phyloP scores from a whole-genome alignment of 176 grass and related monocot genomes.

The Zoysia pacifica region DNA sequence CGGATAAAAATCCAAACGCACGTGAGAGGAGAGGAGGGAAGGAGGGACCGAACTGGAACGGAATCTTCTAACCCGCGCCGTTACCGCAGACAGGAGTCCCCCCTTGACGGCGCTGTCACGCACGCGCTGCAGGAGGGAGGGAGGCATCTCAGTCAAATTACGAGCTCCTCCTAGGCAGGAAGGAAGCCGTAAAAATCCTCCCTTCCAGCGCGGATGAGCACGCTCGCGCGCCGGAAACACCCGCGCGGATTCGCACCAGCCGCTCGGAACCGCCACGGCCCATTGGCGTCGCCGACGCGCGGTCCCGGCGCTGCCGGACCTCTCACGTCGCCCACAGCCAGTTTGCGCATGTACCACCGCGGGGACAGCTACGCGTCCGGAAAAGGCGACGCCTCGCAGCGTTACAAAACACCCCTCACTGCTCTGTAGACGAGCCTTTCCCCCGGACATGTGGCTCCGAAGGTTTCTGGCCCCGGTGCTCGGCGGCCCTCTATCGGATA shows the following conservation, averaged over 20 bases:
- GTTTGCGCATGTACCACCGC: background rate
- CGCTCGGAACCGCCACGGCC: background rate
- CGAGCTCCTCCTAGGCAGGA: background rate
- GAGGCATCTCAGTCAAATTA: constrained; percentile 3
- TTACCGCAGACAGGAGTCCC: background rate
- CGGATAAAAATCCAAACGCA: background rate
- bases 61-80: constrained; percentile 6
- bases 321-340: background rate
- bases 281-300: constrained; percentile 6
- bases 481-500: background rate
- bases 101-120: background rate
- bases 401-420: background rate
- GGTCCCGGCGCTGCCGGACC: background rate
- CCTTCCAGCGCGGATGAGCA: constrained; percentile 19
- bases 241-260: background rate
- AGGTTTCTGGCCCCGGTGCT: background rate
- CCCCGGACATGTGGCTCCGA: background rate
- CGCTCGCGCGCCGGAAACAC: background rate
- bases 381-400: background rate
- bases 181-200: background rate
- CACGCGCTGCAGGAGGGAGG: background rate
- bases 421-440: rapidly evolving
- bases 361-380: background rate
- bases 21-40: no score
- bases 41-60: background rate